Conservation (phyloP, 2,329 filamentous ascomycete genomes). For the Claviceps purpurea region DNA sequence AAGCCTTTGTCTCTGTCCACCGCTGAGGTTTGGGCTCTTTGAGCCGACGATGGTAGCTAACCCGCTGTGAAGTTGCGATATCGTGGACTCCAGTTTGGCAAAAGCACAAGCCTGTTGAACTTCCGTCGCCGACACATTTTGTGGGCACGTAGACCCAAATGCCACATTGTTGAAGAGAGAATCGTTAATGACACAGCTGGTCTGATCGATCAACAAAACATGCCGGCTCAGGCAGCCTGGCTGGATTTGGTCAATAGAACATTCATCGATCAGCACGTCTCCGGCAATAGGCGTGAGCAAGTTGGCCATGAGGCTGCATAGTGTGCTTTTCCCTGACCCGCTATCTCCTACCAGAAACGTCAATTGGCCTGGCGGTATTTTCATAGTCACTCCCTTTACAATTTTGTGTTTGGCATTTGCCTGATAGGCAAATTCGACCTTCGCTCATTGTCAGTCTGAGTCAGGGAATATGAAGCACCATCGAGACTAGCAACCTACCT, state of each 20-base stretch:
- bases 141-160: slow-evolving; percentile 45
- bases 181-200: slow-evolving; percentile 69
- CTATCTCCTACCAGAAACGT: slow-evolving; percentile 77
- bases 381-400: slow-evolving; percentile 49
- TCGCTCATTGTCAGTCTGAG: background rate
- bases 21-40: slow-evolving; percentile 61
- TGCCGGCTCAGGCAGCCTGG: slow-evolving; percentile 62
- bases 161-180: slow-evolving; percentile 67
- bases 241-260: slow-evolving; percentile 47
- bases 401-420: slow-evolving; percentile 47
- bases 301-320: slow-evolving; percentile 65
- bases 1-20: slow-evolving; percentile 72
- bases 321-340: slow-evolving; percentile 84
- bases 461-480: background rate
- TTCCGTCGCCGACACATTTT: slow-evolving; percentile 35
- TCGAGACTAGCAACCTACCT: slow-evolving; percentile 34
- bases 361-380: slow-evolving; percentile 57
- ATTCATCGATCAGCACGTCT: slow-evolving; percentile 54
- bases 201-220: slow-evolving; percentile 70
- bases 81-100: slow-evolving; percentile 54
- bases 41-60: slow-evolving; percentile 58
- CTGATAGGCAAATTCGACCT: slow-evolving; percentile 78
- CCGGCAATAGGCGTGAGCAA: slow-evolving; percentile 60
- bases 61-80: slow-evolving; percentile 54
- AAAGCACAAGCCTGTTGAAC: slow-evolving; percentile 50